These are phyloP conservation scores for Cytospora chrysosperma DNA, from an alignment of 2,329 filamentous ascomycete genomes.

Conservation along the genomic window DNA sequence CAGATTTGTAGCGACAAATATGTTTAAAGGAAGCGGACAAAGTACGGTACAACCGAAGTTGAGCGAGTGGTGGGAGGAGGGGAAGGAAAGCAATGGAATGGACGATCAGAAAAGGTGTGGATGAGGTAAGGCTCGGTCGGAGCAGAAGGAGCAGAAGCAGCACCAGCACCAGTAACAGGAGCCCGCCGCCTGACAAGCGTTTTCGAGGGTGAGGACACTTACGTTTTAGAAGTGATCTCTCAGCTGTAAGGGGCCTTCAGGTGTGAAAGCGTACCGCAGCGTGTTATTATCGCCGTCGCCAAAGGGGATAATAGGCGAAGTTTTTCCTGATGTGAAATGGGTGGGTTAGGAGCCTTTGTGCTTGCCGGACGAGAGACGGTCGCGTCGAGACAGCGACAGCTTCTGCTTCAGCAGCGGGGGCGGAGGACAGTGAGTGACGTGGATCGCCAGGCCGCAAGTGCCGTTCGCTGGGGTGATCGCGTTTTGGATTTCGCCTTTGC, in stretches of 20 bases:
- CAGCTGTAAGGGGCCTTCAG: constrained; percentile 23
- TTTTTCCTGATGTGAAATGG: background rate
- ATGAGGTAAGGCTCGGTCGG: constrained; percentile 9
- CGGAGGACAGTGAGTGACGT: constrained; percentile 16
- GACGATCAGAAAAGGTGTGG: constrained; percentile 1
- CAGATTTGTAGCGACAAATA: background rate
- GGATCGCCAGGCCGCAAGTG: constrained; percentile 20
- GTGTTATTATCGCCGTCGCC: constrained; percentile 14
- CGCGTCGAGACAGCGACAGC: constrained; percentile 25
- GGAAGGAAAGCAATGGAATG: constrained; percentile 8
- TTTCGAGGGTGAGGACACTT: constrained; percentile 1
- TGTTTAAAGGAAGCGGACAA: background rate
- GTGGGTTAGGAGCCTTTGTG: constrained; percentile 6
- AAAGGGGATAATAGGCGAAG: background rate
- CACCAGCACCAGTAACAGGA: background rate
- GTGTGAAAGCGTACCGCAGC: constrained; percentile 24
- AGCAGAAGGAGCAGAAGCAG: background rate
- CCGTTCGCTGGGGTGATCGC: constrained; percentile 18
- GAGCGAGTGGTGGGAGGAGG: background rate
- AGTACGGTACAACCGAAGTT: background rate
- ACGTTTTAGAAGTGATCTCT: constrained; percentile 28
- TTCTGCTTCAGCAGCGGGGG: constrained; percentile 21
- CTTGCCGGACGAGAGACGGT: constrained; percentile 12
- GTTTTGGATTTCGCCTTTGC: constrained; percentile 10
- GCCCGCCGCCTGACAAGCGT: background rate